Percentiles rank a stretch among this genome's conserved stretches.
These are phyloP conservation scores for Monocercomonoides exilis DNA, from an alignment of 78 protist species.

Conservation along the genomic window DNA sequence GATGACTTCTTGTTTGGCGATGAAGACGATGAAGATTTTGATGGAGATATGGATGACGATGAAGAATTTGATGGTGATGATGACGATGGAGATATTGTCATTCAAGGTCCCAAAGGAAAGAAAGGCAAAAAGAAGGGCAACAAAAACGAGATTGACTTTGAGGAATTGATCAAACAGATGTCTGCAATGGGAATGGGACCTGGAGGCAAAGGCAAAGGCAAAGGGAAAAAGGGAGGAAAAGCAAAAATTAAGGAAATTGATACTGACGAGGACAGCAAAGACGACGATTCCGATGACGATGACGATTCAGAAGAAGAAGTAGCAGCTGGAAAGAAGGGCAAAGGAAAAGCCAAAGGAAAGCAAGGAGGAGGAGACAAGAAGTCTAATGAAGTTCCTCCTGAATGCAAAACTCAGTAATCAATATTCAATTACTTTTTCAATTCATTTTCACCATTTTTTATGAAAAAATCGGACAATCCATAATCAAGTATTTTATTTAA, in stretches of 20 bases:
- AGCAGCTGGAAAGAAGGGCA: too few species aligned
- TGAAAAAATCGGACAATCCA: conserved; percentile 1
- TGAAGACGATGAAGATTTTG: too few species aligned
- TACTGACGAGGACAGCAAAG: background rate
- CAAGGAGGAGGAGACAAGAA: conserved; percentile 4
- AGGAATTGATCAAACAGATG: background rate
- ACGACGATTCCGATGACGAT: background rate
- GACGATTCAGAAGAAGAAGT: background rate
- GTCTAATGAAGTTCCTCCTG: background rate
- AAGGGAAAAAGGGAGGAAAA: background rate
- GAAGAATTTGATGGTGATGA: too few species aligned
- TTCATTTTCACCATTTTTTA: too few species aligned
- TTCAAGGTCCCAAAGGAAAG: too few species aligned
- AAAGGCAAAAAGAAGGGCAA: background rate
- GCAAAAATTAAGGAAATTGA: background rate
- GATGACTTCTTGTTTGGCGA: too few species aligned
- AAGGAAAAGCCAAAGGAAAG: conserved; percentile 19
- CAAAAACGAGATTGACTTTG: background rate
- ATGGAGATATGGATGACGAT: too few species aligned
- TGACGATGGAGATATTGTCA: too few species aligned
- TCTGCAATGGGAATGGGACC: background rate
- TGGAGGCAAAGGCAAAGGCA: background rate
- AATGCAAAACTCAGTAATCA: background rate
- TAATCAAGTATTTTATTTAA: conserved; percentile 2
- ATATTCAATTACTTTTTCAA: too few species aligned